Percentiles rank a stretch among this genome's conserved stretches.
Conservation (phyloP, 2,329 filamentous ascomycete genomes). For the Neonectria punicea region DNA sequence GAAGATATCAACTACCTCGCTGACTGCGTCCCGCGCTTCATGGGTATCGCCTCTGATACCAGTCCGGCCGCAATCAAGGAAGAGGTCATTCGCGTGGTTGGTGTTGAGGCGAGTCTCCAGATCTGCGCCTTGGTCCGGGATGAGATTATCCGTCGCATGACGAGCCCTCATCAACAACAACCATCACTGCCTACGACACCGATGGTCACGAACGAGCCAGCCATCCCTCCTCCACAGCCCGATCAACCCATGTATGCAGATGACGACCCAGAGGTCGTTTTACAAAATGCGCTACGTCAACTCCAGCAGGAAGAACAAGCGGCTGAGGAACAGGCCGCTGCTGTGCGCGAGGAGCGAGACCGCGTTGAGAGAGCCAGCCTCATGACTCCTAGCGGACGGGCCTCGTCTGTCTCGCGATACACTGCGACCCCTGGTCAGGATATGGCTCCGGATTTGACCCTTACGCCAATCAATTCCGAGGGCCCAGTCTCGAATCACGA, state of each 20-base stretch:
- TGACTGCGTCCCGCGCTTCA: conserved; percentile 69
- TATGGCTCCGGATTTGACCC: conserved; percentile 55
- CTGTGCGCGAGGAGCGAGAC: conserved; percentile 63
- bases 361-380: conserved; percentile 56
- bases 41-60: conserved; percentile 67
- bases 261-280: conserved; percentile 67
- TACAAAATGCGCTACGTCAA: conserved; percentile 68
- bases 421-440: conserved; percentile 49
- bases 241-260: conserved; percentile 57
- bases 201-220: conserved; percentile 39
- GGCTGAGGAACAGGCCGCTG: conserved; percentile 66
- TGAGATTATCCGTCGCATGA: conserved; percentile 60
- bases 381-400: conserved; percentile 44
- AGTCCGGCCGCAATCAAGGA: conserved; percentile 70
- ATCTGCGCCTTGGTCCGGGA: conserved; percentile 68
- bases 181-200: conserved; percentile 36
- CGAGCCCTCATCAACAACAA: conserved; percentile 34
- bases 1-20: conserved; percentile 69
- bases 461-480: conserved; percentile 66
- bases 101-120: conserved; percentile 63
- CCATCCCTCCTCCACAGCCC: conserved; percentile 45
- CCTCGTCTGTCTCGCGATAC: conserved; percentile 48
- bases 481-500: conserved; percentile 58
- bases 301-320: conserved; percentile 69
- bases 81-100: conserved; percentile 64